These are phyloP conservation scores for Pseudognaphalium luteoalbum DNA, from an alignment of 129 eudicot genomes.

Conservation along the genomic window DNA sequence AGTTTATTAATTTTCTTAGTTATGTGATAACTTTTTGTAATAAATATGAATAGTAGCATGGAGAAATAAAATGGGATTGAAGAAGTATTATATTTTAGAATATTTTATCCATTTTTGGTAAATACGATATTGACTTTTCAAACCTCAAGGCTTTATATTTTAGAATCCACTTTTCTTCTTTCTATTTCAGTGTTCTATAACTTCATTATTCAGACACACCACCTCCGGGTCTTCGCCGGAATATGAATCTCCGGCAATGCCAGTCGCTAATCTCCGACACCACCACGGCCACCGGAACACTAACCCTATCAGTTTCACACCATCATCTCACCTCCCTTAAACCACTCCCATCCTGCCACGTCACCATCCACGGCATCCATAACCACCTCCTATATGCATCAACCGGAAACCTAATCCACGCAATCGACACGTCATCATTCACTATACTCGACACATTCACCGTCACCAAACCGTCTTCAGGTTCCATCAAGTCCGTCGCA, in stretches of 20 bases:
- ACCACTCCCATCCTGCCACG: constrained; percentile 14
- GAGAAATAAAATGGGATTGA: too few relatives aligned
- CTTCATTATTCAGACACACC: constrained; percentile 5
- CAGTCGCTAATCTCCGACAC: constrained; percentile 12
- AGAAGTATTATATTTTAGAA: too few relatives aligned
- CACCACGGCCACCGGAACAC: constrained; percentile 10
- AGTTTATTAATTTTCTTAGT: too few relatives aligned
- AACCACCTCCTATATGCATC: constrained; percentile 54
- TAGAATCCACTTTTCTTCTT: background rate
- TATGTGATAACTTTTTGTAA: too few relatives aligned
- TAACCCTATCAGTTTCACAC: constrained; percentile 24
- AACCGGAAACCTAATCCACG: constrained; percentile 46
- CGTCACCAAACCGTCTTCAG: constrained; percentile 35
- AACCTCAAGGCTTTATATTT: constrained; percentile 16
- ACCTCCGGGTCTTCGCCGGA: background rate
- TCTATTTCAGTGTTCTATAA: background rate
- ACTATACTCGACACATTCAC: constrained; percentile 41
- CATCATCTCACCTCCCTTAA: constrained; percentile 12
- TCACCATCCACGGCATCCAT: constrained; percentile 32
- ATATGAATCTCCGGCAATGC: constrained; percentile 28
- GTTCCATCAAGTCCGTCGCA: constrained; percentile 58
- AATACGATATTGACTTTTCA: constrained; percentile 7
- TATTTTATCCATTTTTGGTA: background rate
- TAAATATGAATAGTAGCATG: too few relatives aligned
- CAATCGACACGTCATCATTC: constrained; percentile 34